phyloP scores from a whole-genome alignment of 2,329 filamentous ascomycete genomes.

The Lizonia empirigonia region DNA sequence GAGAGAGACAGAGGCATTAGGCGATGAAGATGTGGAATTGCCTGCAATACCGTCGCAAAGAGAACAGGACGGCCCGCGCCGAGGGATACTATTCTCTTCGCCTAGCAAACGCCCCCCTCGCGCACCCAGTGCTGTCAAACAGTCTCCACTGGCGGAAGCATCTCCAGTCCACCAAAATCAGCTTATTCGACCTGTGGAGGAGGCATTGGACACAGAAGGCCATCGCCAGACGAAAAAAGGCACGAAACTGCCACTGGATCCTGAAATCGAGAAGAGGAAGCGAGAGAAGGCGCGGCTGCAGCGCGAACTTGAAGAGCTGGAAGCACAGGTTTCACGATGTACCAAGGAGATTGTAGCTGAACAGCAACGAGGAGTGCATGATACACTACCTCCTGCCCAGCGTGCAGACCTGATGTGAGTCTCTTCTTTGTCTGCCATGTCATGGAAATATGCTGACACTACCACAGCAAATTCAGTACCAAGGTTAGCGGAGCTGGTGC shows the following conservation, averaged over 20 bases:
- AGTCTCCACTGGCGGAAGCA: constrained; percentile 24
- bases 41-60: constrained; percentile 30
- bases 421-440: neutral
- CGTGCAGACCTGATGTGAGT: constrained; percentile 33
- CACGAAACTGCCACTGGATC: constrained; percentile 24
- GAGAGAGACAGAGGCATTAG: neutral
- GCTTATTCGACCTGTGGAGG: constrained; percentile 17
- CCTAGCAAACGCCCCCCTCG: constrained; percentile 40
- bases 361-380: constrained; percentile 23
- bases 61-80: constrained; percentile 29
- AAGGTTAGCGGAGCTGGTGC: constrained; percentile 23
- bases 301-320: constrained; percentile 37
- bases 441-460: constrained; percentile 11
- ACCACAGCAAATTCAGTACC: constrained; percentile 30
- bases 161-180: constrained; percentile 22
- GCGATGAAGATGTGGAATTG: constrained; percentile 27
- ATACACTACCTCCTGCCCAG: constrained; percentile 26
- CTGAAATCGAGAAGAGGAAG: constrained; percentile 35
- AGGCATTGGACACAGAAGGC: constrained; percentile 8
- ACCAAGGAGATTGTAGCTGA: constrained; percentile 35
- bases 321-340: constrained; percentile 40
- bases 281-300: constrained; percentile 39
- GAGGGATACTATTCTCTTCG: constrained; percentile 37
- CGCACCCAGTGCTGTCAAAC: constrained; percentile 19
- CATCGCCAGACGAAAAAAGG: neutral